A percentile compares a stretch with the other conserved stretches of the same genome.
phyloP scores from a whole-genome alignment of 2,329 filamentous ascomycete genomes.

The Exophiala bonariae region DNA sequence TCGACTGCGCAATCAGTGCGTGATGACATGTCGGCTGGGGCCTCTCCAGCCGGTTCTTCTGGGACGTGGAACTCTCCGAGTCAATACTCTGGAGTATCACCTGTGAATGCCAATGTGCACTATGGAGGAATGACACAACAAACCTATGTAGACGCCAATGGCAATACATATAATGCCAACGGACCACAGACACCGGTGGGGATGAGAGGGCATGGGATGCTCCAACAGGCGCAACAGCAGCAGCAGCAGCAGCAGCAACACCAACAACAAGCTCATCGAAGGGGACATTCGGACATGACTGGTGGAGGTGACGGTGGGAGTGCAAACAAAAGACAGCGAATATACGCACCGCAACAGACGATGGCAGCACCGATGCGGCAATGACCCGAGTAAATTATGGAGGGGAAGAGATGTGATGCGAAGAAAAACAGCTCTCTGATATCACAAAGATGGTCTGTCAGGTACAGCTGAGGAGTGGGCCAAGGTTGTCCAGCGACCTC shows the following conservation, averaged over 20 bases:
- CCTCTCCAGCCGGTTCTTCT: constrained; percentile 58
- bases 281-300: constrained; percentile 22
- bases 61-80: constrained; percentile 66
- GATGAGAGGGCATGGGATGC: constrained; percentile 12
- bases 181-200: constrained; percentile 22
- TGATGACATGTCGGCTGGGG: constrained; percentile 63
- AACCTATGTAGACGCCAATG: constrained; percentile 19
- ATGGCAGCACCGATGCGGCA: constrained; percentile 24
- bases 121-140: constrained; percentile 16
- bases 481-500: background rate
- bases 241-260: constrained; percentile 3
- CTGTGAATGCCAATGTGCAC: constrained; percentile 49
- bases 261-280: constrained; percentile 9
- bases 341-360: constrained; percentile 20
- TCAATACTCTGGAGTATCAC: constrained; percentile 58
- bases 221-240: constrained; percentile 11
- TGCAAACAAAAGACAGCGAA: constrained; percentile 21
- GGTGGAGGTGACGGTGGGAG: constrained; percentile 20
- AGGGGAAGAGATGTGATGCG: no score
- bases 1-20: constrained; percentile 59
- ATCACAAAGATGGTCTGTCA: no score
- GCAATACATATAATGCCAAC: constrained; percentile 13
- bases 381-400: constrained; percentile 5
- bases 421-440: no score
- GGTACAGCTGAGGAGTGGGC: no score